Evolutionary conservation across 2,329 filamentous ascomycete species (phyloP), one percentile per base, ranked within the genome.

Genomic region (Penicillium thymicola): DNA sequence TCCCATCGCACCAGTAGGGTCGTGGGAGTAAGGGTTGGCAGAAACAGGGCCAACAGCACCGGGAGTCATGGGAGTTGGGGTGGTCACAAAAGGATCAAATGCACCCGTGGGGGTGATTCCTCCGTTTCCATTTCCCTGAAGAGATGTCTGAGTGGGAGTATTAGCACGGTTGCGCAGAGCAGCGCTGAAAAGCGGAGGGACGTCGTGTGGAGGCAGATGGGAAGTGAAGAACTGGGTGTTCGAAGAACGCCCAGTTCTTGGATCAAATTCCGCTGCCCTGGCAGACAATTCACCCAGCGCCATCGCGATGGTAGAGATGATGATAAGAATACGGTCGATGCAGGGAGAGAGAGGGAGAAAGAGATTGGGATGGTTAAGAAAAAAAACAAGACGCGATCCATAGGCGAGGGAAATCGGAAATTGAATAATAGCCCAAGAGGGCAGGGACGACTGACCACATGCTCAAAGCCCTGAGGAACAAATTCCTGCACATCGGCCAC

Each of bases 21-120:
- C 89, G 65, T 91, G 87, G 2, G 87, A 85, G 73, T 96, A 97
- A 2, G 91, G 90, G 65, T 90, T 91, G 60, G 81, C 86, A 43
- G 80, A 83, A 25, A 84, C 72, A 21, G 75, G 68, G 10, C 69
- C 68, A 48, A 78, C 70, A 28, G 67, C 27, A 79, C 70, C 55
- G 69, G 79, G 42, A 82, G 75, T 68, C 81, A 85, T 60, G 64
- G 80, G 69, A 38, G 87, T 79, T 23, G 78, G 72, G 5, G 82
- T 72, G 72, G 89, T 83, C 54, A 82, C 79, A 66, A 89, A 91
- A 3, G 86, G 84, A 70, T 90, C 87, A 65, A 79, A 88, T 6
- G 78, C 71, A 40, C 78, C 67, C n/a, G 73, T 72, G n/a, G 74
- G 69, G 32, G 85, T 80, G 43, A 83, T 75, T 4, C 74, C 67